phyloP scores from a whole-genome alignment of 352 stramenopile genomes.

The Blastocystis sp. region DNA sequence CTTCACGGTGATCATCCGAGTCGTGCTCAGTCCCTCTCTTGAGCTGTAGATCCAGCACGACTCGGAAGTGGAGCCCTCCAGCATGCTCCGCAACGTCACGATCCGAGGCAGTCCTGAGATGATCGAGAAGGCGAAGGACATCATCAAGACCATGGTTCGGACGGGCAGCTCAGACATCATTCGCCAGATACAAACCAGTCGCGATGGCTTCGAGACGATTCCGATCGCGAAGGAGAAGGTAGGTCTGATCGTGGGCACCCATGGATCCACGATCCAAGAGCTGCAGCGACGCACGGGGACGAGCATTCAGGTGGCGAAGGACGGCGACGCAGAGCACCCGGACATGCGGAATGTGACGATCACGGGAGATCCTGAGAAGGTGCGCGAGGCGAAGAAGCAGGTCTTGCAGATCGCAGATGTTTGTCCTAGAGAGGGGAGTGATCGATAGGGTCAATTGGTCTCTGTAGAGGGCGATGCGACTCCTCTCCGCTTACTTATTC shows the following conservation, averaged over 20 bases:
- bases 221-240: neutral
- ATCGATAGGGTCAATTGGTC: conserved; percentile 1
- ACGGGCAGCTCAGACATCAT: conserved; percentile 26
- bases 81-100: neutral
- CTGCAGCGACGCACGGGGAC: conserved; percentile 33
- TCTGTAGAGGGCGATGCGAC: neutral
- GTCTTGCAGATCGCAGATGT: conserved; percentile 33
- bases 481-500: neutral
- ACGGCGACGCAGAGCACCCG: conserved; percentile 9
- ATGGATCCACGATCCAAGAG: conserved; percentile 12
- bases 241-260: neutral
- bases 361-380: conserved; percentile 4
- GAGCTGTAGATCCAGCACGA: neutral
- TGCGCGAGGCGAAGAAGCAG: conserved; percentile 32
- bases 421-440: neutral
- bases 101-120: neutral
- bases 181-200: conserved; percentile 4
- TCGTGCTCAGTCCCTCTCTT: neutral
- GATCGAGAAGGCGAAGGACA: conserved; percentile 13
- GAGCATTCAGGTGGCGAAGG: neutral
- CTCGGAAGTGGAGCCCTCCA: neutral
- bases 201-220: conserved; percentile 46
- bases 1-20: neutral
- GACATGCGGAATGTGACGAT: conserved; percentile 28
- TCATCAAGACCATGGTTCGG: conserved; percentile 22